Evolutionary conservation across 1,139 yeast genomes (phyloP).

Genomic region (Pneumocystis jirovecii): DNA sequence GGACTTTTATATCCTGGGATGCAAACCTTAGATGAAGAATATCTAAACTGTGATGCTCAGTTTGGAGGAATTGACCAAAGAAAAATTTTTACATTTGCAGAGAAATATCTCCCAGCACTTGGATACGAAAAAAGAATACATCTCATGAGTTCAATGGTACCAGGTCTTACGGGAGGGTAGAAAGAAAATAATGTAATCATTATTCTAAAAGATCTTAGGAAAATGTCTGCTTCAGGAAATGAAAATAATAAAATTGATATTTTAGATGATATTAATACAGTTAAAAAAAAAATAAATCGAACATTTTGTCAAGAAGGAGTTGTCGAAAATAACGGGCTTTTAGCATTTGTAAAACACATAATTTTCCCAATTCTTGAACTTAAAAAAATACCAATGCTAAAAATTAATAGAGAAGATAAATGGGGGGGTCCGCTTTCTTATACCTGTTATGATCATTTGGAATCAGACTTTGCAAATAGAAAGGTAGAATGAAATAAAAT

Average conservation of each 20-base stretch:
- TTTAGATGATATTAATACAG: slow-evolving; percentile 72
- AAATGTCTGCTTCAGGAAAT: slow-evolving; percentile 90
- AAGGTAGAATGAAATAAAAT: slow-evolving; percentile 19
- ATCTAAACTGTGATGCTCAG: slow-evolving; percentile 78
- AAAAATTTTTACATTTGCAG: slow-evolving; percentile 92
- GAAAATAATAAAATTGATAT: slow-evolving; percentile 94
- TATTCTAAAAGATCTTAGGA: slow-evolving; percentile 19
- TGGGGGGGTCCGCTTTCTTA: slow-evolving; percentile 86
- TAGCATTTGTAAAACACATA: slow-evolving; percentile 73
- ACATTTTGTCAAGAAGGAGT: slow-evolving; percentile 96
- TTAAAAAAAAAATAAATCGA: slow-evolving; percentile 76
- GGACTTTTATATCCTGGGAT: slow-evolving; percentile 94
- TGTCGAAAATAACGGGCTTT: slow-evolving; percentile 75
- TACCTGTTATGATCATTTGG: slow-evolving; percentile 51
- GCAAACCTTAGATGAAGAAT: slow-evolving; percentile 97
- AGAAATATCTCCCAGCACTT: slow-evolving; percentile 70
- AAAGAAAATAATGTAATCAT: not conserved
- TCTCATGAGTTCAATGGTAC: slow-evolving; percentile 97
- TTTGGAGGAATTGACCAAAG: slow-evolving; percentile 99
- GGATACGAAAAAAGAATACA: slow-evolving; percentile 97
- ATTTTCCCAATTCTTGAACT: slow-evolving; percentile 75
- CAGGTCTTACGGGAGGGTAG: slow-evolving; percentile 75
- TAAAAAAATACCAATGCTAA: slow-evolving; percentile 40
- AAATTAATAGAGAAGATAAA: slow-evolving; percentile 82
- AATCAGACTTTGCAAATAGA: slow-evolving; percentile 54